These are phyloP conservation scores for Lunasporangiospora selenospora DNA, from an alignment of 192 early-diverging fungal genomes.

Conservation along the genomic window DNA sequence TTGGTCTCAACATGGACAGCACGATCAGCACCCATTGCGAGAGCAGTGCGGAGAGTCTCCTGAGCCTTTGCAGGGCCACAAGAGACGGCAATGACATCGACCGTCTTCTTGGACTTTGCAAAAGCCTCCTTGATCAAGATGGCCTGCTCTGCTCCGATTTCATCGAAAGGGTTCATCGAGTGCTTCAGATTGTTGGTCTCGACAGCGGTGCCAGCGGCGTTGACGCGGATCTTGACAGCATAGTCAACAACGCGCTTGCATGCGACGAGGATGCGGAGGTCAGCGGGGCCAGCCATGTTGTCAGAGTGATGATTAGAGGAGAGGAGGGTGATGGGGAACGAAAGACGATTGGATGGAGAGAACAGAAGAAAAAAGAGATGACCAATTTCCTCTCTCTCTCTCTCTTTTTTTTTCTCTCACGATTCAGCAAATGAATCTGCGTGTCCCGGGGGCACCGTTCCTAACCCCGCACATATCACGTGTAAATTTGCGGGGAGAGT, in stretches of 20 bases:
- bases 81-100: conserved; percentile 88
- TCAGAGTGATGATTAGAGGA: not conserved
- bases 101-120: conserved; percentile 57
- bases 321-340: not conserved
- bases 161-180: conserved; percentile 99
- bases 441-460: conserved; percentile 22
- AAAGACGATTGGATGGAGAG: not conserved
- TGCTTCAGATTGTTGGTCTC: conserved; percentile 95
- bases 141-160: conserved; percentile 98
- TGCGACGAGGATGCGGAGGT: conserved; percentile 86
- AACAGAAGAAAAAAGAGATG: conserved; percentile 5
- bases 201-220: conserved; percentile 83
- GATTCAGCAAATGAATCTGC: no score
- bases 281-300: not conserved
- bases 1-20: conserved; percentile 92
- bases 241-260: conserved; percentile 99
- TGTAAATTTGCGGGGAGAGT: no score
- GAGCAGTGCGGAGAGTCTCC: conserved; percentile 93
- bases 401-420: no score
- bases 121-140: conserved; percentile 89
- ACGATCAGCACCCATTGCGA: conserved; percentile 98
- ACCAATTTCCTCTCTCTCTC: conserved; percentile 7
- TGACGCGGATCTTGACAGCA: conserved; percentile 98
- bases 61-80: conserved; percentile 89
- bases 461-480: no score